These are phyloP conservation scores for Argentina anserina DNA, from an alignment of 306 rosid genomes.

Conservation along the genomic window DNA sequence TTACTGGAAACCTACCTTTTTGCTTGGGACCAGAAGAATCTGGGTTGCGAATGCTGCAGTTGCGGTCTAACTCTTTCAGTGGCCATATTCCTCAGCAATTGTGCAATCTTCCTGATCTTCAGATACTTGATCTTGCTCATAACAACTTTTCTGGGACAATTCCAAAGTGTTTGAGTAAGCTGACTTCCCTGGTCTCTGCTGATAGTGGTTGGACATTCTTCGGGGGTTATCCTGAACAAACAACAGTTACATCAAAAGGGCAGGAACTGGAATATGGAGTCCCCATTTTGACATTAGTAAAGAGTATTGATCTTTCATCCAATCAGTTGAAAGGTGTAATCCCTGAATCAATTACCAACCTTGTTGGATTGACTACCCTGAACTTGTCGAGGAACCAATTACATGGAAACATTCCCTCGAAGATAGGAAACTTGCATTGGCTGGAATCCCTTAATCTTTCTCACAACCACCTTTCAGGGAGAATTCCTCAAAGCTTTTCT, in stretches of 20 bases:
- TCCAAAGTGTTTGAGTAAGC: too few relatives aligned
- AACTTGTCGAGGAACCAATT: conserved; percentile 11
- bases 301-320: background rate
- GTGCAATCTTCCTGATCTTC: too few relatives aligned
- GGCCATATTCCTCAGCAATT: too few relatives aligned
- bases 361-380: background rate
- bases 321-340: conserved; percentile 11
- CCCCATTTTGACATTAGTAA: background rate
- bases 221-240: too few relatives aligned
- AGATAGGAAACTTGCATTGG: background rate
- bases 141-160: too few relatives aligned
- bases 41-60: background rate
- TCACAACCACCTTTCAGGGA: conserved; percentile 3
- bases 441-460: background rate
- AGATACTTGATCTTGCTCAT: too few relatives aligned
- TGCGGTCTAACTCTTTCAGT: too few relatives aligned
- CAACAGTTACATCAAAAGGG: background rate
- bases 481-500: conserved; percentile 3
- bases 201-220: too few relatives aligned
- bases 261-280: too few relatives aligned
- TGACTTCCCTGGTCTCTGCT: too few relatives aligned
- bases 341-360: background rate
- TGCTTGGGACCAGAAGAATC: conserved; percentile 1
- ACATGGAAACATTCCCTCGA: conserved; percentile 4
- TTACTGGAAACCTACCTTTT: background rate